phyloP scores from a whole-genome alignment of 2,329 filamentous ascomycete genomes.

The Boeremia exigua region DNA sequence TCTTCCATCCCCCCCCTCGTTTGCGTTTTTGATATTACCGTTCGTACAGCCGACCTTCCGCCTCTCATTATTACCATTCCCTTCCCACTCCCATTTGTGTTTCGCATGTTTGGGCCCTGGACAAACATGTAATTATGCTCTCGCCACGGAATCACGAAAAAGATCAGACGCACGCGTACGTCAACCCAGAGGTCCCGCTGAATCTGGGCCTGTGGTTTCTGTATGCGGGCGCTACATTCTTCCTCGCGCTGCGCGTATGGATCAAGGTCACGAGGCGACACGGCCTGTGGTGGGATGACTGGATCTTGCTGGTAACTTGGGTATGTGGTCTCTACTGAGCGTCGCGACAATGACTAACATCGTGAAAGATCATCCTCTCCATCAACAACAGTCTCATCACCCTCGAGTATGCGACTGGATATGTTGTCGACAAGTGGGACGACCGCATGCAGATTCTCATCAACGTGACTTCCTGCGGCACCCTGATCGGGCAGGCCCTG shows the following conservation, averaged over 20 bases:
- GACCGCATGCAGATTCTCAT: constrained; percentile 62
- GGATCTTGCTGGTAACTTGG: constrained; percentile 47
- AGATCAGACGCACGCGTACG: constrained; percentile 29
- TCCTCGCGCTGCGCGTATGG: constrained; percentile 46
- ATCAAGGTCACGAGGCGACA: constrained; percentile 48
- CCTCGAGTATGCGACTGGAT: constrained; percentile 57
- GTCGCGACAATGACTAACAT: constrained; percentile 9
- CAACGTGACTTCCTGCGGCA: constrained; percentile 51
- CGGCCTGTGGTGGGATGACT: constrained; percentile 51
- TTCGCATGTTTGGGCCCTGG: constrained; percentile 17
- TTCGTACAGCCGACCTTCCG: constrained; percentile 9
- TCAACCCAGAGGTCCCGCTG: constrained; percentile 45
- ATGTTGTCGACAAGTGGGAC: constrained; percentile 56
- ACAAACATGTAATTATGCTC: constrained; percentile 33
- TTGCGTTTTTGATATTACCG: constrained; percentile 18
- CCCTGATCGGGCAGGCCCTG: constrained; percentile 46
- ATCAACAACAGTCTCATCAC: constrained; percentile 56
- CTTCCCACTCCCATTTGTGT: constrained; percentile 15
- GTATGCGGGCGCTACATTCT: constrained; percentile 45
- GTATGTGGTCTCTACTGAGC: constrained; percentile 30
- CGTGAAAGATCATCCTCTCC: constrained; percentile 47
- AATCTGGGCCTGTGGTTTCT: constrained; percentile 50
- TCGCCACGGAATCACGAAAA: constrained; percentile 29
- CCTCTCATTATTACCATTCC: constrained; percentile 13
- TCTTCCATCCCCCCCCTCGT: constrained; percentile 19